Conservation (phyloP, 179 eudicot genomes). For the Nepenthes alata region DNA sequence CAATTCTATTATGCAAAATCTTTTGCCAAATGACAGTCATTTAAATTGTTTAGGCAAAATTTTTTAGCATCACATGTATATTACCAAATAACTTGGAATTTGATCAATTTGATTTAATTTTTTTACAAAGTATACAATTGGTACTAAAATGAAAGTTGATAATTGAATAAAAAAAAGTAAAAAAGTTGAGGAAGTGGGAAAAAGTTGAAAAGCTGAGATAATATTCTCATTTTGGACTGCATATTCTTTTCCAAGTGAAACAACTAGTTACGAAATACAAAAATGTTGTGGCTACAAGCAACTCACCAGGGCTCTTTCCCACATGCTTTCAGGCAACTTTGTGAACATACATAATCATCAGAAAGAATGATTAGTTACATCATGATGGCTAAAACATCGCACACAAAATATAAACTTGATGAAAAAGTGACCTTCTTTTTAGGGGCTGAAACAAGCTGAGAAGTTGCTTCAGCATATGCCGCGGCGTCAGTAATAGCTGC, state of each 20-base stretch:
- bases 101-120: too few relatives aligned
- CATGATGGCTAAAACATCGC: not conserved
- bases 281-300: not conserved
- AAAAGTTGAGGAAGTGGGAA: not conserved
- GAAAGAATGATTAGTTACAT: slow-evolving; percentile 13
- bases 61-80: too few relatives aligned
- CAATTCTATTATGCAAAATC: too few relatives aligned
- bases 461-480: slow-evolving; percentile 70
- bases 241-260: slow-evolving; percentile 1
- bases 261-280: not conserved
- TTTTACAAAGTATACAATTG: too few relatives aligned
- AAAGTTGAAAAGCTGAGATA: not conserved
- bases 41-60: too few relatives aligned
- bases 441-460: slow-evolving; percentile 68
- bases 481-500: slow-evolving; percentile 79
- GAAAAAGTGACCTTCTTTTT: slow-evolving; percentile 63
- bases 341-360: slow-evolving; percentile 7
- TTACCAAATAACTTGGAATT: too few relatives aligned
- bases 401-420: slow-evolving; percentile 8
- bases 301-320: slow-evolving; percentile 84
- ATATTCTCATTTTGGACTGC: not conserved
- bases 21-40: too few relatives aligned
- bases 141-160: too few relatives aligned
- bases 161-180: too few relatives aligned
- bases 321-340: slow-evolving; percentile 59